These are phyloP conservation scores for Melaleuca quinquenervia DNA, from an alignment of 345 rosid genomes.

Conservation along the genomic window DNA sequence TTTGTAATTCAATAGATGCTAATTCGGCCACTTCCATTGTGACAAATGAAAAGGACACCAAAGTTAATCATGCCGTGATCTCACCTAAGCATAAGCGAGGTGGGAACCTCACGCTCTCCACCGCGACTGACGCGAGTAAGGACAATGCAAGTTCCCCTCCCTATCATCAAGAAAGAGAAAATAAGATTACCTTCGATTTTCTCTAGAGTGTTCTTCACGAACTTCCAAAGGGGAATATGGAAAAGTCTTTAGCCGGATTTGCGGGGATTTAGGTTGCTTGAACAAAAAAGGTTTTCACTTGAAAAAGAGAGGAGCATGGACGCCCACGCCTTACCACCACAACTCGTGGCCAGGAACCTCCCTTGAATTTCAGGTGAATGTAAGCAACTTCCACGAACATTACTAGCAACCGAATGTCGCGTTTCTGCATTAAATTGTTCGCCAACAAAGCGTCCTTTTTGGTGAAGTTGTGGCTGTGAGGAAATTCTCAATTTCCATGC, in stretches of 20 bases:
- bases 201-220: neutral
- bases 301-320: neutral
- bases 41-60: no score
- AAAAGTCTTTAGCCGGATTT: neutral
- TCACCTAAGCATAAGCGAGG: neutral
- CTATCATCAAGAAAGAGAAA: neutral
- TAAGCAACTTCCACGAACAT: neutral
- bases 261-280: neutral
- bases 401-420: neutral
- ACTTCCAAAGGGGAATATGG: neutral
- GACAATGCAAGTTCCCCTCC: neutral
- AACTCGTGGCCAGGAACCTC: neutral
- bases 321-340: neutral
- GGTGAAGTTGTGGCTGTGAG: neutral
- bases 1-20: no score
- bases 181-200: neutral
- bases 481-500: neutral
- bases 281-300: no score
- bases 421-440: neutral
- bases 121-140: neutral
- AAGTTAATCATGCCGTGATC: neutral
- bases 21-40: no score
- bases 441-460: neutral
- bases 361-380: neutral
- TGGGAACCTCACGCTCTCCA: neutral